A percentile compares a stretch with the other conserved stretches of the same genome.
Conservation (phyloP, 257 asterid genomes). For the Fraxinus quadrangulata region DNA sequence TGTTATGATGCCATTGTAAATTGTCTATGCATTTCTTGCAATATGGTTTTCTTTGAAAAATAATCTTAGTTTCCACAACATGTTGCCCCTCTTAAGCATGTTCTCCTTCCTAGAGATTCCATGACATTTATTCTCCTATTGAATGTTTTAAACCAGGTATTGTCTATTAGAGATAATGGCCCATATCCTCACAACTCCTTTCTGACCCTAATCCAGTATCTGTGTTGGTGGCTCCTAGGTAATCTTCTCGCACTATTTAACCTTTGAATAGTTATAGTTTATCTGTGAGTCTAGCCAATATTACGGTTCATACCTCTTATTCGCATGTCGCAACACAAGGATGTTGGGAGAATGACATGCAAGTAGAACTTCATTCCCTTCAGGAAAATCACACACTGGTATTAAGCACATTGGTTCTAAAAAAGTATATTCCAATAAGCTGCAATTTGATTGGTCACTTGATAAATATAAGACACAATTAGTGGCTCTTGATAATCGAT, state of each 20-base stretch:
- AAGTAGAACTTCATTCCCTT: no score
- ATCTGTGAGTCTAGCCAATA: no score
- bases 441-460: background rate
- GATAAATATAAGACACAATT: background rate
- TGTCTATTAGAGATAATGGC: background rate
- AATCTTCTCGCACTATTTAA: background rate
- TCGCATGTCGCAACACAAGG: no score
- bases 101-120: background rate
- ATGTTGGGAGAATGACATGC: no score
- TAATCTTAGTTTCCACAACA: background rate
- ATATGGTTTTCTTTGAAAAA: background rate
- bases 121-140: background rate
- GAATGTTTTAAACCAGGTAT: background rate
- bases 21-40: background rate
- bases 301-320: no score
- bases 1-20: no score
- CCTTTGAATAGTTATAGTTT: no score
- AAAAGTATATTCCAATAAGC: background rate
- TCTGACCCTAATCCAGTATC: no score
- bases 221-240: background rate
- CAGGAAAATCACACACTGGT: no score
- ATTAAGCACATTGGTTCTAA: constrained; percentile 20
- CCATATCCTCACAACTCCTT: background rate
- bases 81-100: background rate
- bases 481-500: background rate